Evolutionary conservation across 2,329 filamentous ascomycete species (phyloP), one percentile per base, ranked within the genome.

Genomic region (Xylariales sp.): DNA sequence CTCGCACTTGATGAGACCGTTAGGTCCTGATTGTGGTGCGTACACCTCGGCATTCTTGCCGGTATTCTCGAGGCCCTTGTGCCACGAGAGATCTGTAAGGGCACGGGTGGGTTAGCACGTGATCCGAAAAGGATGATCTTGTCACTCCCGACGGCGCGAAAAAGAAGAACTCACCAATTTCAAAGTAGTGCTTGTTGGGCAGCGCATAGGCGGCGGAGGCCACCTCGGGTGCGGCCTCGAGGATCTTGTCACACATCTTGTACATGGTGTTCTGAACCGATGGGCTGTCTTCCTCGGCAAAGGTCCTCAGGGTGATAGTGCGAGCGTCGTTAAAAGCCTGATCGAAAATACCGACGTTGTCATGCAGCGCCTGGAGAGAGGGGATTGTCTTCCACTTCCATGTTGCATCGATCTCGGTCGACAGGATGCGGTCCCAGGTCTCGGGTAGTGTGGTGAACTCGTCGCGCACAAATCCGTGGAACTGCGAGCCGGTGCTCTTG

Each of bases 131-230:
- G 32, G 23, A 52, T 8, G 16, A 4, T 1, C 3, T 62, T 34
- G 10, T 7, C 32, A 30, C 18, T 14, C 41, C 36, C 23, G 62
- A 56, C 30, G 46, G 16, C 8, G 32, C 9, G 30, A 30, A 46
- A 9, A 28, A 39, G n/a, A 23, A 23, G 23, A 58, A 28, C 90
- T 83, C 83, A 93, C 90, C 92, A 80, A 98, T 91, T 82, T 98
- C 95, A 78, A 98, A 98, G 83, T 97, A 98, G 83, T 99, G 96
- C 85, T 97, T 98, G 85, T 99, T 99, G 10, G 96, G 96, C 76
- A 99, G 85, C 8, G 91, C 86, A 79, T 97, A 98, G 75, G 91
- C 88, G 49, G 96, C 93, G 28, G 86, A 85, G 52, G 91, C 87
- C 28, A 94, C 87, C 71, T 90, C 84, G 14, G 93, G 91, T 30